Conservation (phyloP, 208 protist genomes). For the Zelonia costaricensis region DNA sequence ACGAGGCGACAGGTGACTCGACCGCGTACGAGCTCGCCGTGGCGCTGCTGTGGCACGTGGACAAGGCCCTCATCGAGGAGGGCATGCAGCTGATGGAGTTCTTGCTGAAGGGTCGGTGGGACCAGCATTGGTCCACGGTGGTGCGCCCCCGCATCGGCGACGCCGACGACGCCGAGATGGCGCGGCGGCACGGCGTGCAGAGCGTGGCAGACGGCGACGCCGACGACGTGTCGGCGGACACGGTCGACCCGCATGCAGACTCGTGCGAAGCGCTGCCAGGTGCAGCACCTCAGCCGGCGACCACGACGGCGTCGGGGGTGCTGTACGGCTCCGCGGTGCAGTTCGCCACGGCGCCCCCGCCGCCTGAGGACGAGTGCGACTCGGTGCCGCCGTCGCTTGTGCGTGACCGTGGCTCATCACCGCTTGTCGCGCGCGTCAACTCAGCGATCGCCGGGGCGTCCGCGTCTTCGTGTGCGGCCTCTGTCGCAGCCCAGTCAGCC, state of each 20-base stretch:
- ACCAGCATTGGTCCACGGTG: constrained; percentile 38
- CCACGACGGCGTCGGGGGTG: neutral
- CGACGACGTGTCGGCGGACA: neutral
- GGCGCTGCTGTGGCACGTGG: constrained; percentile 67
- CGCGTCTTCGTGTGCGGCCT: neutral
- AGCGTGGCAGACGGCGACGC: neutral
- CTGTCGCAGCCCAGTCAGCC: neutral
- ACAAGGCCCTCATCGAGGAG: constrained; percentile 49
- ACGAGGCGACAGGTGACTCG: constrained; percentile 22
- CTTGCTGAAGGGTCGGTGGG: constrained; percentile 53
- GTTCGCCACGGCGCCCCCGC: constrained; percentile 25
- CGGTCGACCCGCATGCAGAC: neutral
- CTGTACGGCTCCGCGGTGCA: constrained; percentile 12
- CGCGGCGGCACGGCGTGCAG: neutral
- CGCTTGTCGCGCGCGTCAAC: neutral
- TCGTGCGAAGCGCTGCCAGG: neutral
- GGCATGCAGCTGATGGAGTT: constrained; percentile 74
- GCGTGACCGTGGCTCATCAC: neutral
- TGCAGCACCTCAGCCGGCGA: too few species aligned
- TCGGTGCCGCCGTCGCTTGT: constrained; percentile 14
- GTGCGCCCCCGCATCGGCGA: neutral
- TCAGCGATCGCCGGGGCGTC: too few species aligned
- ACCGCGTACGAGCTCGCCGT: constrained; percentile 61
- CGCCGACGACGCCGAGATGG: neutral
- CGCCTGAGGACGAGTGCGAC: constrained; percentile 21